Percentiles rank a stretch among this genome's conserved stretches.
Evolutionary conservation across 23 red algal species (phyloP).

Genomic region (Gracilaria domingensis): DNA sequence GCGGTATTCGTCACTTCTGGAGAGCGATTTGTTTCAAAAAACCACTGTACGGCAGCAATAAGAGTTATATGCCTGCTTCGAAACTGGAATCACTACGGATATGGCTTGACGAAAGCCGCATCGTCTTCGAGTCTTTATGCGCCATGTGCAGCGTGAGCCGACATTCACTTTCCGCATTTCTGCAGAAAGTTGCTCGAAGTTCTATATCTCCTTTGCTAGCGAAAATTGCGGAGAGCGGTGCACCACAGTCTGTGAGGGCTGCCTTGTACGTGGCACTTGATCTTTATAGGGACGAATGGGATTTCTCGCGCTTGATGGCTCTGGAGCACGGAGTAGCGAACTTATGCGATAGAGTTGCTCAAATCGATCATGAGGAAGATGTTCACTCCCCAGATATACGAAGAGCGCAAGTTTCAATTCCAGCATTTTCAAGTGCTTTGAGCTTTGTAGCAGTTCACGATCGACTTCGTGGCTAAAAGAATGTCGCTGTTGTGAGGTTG

Average conservation of each 20-base stretch:
- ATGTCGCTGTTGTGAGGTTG: neutral
- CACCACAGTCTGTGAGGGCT: neutral
- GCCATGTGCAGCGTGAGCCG: constrained; percentile 27
- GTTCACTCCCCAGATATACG: neutral
- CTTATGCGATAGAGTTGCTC: neutral
- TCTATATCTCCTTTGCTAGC: neutral
- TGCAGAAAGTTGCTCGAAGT: neutral
- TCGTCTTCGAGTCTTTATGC: constrained; percentile 39
- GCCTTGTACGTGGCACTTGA: constrained; percentile 38
- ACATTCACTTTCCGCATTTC: constrained; percentile 6
- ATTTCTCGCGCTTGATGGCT: neutral
- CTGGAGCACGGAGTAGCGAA: neutral
- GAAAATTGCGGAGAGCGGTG: constrained; percentile 8
- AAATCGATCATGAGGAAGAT: no score
- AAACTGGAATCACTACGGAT: constrained; percentile 25
- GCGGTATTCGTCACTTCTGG: constrained; percentile 24
- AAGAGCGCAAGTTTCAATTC: neutral
- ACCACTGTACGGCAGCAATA: neutral
- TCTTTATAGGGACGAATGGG: neutral
- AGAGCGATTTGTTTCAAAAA: neutral
- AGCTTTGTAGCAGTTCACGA: neutral
- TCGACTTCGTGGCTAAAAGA: neutral
- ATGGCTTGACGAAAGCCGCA: neutral
- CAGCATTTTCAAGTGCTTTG: neutral
- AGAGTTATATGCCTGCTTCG: constrained; percentile 41